Conservation (phyloP, 805 yeast genomes). For the Saturnispora bothae region DNA sequence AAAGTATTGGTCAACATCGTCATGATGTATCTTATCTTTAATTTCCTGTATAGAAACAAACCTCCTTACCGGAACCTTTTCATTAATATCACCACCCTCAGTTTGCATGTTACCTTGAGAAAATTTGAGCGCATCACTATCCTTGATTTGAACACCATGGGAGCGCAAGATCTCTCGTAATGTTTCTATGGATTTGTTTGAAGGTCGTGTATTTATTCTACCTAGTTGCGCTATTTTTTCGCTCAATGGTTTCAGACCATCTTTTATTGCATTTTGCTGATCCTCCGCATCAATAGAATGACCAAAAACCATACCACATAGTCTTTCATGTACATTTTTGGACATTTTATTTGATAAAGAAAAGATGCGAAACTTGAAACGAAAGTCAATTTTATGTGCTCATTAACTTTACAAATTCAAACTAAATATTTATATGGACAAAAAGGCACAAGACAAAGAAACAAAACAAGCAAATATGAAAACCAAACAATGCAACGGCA, state of each 20-base stretch:
- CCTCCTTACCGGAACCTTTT: not conserved
- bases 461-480: too few relatives aligned
- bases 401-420: too few relatives aligned
- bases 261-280: not conserved
- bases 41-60: not conserved
- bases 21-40: not conserved
- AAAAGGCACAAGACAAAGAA: too few relatives aligned
- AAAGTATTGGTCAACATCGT: not conserved
- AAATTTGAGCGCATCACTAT: too few relatives aligned
- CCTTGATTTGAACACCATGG: not conserved
- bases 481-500: too few relatives aligned
- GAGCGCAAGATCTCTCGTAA: not conserved
- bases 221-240: not conserved
- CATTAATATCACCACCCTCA: not conserved
- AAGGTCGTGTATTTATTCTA: too few relatives aligned
- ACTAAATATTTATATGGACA: too few relatives aligned
- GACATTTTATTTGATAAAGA: too few relatives aligned
- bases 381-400: too few relatives aligned
- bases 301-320: not conserved
- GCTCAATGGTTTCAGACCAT: not conserved
- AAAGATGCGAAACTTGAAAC: too few relatives aligned
- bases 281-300: not conserved
- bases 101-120: not conserved
- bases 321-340: too few relatives aligned
- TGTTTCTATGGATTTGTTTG: not conserved